Evolutionary conservation across 2,329 filamentous ascomycete genomes (phyloP).

Genomic region (Cadophora gregata): DNA sequence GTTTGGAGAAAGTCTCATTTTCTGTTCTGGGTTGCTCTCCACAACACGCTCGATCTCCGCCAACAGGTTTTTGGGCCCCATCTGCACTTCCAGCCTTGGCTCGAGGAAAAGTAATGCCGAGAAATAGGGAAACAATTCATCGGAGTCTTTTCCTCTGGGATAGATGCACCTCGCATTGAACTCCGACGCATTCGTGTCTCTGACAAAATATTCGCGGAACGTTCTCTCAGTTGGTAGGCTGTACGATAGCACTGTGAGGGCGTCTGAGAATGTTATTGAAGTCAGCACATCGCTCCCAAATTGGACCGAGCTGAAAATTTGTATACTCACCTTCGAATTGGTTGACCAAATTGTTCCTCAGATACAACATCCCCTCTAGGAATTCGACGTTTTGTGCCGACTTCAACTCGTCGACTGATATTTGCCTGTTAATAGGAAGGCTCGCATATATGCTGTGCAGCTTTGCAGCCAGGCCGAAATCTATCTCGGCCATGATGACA

Average conservation of each 20-base stretch:
- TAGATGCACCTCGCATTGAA: neutral
- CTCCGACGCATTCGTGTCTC: neutral
- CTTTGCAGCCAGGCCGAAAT: neutral
- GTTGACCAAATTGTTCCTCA: neutral
- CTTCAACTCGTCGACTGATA: neutral
- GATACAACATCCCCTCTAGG: neutral
- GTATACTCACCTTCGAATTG: neutral
- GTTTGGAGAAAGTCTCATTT: neutral
- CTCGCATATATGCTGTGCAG: neutral
- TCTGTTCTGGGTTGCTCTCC: neutral
- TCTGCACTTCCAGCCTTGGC: neutral
- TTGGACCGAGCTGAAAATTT: neutral
- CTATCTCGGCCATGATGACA: conserved; percentile 4
- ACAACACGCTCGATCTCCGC: neutral
- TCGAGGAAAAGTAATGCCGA: neutral
- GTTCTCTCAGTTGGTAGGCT: neutral
- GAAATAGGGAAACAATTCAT: neutral
- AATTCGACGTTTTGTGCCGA: neutral
- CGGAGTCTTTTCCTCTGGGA: neutral
- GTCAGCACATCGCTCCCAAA: neutral
- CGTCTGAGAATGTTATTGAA: neutral
- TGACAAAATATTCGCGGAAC: neutral
- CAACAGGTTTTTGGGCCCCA: neutral
- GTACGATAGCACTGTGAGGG: neutral
- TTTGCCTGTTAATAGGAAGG: neutral